Conservation (phyloP, 192 early-diverging fungal genomes). For the Chytriomyces sp. region DNA sequence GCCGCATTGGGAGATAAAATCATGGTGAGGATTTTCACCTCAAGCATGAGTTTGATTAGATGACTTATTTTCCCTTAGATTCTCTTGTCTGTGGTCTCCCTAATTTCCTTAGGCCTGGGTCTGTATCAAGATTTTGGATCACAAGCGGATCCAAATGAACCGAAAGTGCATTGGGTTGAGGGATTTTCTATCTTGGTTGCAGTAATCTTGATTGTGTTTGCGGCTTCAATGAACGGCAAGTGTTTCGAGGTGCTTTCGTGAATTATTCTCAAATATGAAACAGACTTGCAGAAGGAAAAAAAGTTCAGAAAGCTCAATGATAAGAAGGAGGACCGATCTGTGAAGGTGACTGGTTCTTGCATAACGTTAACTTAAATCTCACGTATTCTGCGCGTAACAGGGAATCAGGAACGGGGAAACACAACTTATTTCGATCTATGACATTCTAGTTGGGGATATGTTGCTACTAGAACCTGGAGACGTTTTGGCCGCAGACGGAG, state of each 20-base stretch:
- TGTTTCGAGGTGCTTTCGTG: not conserved
- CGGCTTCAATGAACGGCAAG: slow-evolving; percentile 13
- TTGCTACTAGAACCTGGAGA: slow-evolving; percentile 87
- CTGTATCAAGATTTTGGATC: slow-evolving; percentile 74
- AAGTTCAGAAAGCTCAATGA: slow-evolving; percentile 87
- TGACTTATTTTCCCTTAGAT: slow-evolving; percentile 49
- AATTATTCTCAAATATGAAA: not conserved
- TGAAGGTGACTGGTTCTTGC: too few species aligned
- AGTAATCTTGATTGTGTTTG: slow-evolving; percentile 37
- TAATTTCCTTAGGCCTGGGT: slow-evolving; percentile 82
- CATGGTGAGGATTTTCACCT: slow-evolving; percentile 31
- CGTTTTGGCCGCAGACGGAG: slow-evolving; percentile 89
- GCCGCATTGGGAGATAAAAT: slow-evolving; percentile 53
- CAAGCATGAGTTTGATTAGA: not conserved
- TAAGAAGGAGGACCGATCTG: slow-evolving; percentile 82
- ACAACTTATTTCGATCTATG: slow-evolving; percentile 73
- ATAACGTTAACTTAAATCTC: too few species aligned
- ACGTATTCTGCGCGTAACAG: too few species aligned
- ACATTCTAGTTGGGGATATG: slow-evolving; percentile 90
- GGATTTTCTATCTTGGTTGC: slow-evolving; percentile 81
- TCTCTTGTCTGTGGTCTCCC: slow-evolving; percentile 80
- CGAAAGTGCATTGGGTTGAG: slow-evolving; percentile 39
- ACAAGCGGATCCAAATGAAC: slow-evolving; percentile 49
- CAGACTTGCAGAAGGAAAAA: slow-evolving; percentile 83
- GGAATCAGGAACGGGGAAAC: slow-evolving; percentile 73